These are phyloP conservation scores for Cordyceps cateniannulata DNA, from an alignment of 2,329 filamentous ascomycete genomes.

Conservation along the genomic window DNA sequence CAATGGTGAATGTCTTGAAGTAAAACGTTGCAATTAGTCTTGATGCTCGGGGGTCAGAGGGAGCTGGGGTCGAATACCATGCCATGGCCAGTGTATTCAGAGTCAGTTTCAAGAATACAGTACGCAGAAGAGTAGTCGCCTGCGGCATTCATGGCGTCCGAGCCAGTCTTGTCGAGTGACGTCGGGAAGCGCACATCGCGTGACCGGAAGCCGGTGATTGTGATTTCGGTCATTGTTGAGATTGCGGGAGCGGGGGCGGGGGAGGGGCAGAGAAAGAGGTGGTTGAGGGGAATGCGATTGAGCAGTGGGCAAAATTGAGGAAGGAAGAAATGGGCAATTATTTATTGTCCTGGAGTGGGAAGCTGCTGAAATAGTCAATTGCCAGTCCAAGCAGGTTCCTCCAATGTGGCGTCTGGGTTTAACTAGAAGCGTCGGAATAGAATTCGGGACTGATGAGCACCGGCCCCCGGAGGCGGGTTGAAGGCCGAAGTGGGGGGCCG, in stretches of 20 bases:
- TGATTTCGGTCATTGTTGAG: constrained; percentile 42
- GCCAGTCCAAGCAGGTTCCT: too few species aligned
- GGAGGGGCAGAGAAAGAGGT: background rate
- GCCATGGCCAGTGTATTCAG: constrained; percentile 63
- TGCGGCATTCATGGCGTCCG: constrained; percentile 93
- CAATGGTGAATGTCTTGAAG: constrained; percentile 62
- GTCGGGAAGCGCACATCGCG: constrained; percentile 77
- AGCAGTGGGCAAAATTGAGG: background rate
- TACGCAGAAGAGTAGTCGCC: constrained; percentile 94
- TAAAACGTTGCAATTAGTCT: background rate
- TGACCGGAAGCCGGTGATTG: constrained; percentile 65
- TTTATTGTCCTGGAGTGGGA: background rate
- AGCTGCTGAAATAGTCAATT: background rate
- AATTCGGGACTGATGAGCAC: background rate
- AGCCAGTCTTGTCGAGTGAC: constrained; percentile 94
- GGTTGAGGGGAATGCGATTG: background rate
- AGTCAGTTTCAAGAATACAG: constrained; percentile 81
- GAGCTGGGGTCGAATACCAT: constrained; percentile 48
- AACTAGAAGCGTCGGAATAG: constrained; percentile 2
- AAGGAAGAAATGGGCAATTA: background rate
- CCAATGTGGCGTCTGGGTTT: background rate
- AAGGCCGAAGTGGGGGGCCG: constrained; percentile 21
- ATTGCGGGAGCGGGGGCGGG: background rate
- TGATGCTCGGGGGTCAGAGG: constrained; percentile 6
- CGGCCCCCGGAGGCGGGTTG: constrained; percentile 18